phyloP scores from a whole-genome alignment of 2,329 filamentous ascomycete genomes.

The Ophiostoma novo-ulmi region DNA sequence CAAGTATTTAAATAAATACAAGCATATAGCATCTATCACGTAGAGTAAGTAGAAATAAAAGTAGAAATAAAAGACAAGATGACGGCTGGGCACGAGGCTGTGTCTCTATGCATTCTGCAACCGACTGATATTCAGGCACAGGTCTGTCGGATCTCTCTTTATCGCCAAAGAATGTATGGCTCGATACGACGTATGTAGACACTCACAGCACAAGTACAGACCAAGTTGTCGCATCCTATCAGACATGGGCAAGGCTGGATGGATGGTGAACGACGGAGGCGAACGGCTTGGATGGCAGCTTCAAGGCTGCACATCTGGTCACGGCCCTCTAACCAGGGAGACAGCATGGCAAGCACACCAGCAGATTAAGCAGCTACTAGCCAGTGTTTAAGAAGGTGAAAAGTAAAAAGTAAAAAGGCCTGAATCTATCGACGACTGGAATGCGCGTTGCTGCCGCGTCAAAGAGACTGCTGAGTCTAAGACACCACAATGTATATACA shows the following conservation, averaged over 20 bases:
- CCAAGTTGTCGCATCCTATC: background rate
- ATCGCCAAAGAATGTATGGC: too few species aligned
- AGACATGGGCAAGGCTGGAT: background rate
- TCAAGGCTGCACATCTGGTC: background rate
- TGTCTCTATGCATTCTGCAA: background rate
- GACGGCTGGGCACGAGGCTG: background rate
- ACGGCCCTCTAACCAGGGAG: background rate
- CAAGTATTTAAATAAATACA: too few species aligned
- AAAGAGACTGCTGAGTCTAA: background rate
- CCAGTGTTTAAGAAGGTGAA: too few species aligned
- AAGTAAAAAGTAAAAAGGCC: background rate
- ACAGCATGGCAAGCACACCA: background rate
- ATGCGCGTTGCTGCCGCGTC: conserved; percentile 12
- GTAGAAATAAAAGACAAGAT: background rate
- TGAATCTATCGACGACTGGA: background rate
- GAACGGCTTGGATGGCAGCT: background rate
- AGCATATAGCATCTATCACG: too few species aligned
- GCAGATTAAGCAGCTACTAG: background rate
- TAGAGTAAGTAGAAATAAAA: too few species aligned
- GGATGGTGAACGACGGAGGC: too few species aligned
- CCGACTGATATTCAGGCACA: background rate
- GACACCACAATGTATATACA: background rate
- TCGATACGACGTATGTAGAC: background rate
- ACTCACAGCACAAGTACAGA: background rate
- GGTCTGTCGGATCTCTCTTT: too few species aligned